Base-by-base conservation (phyloP, 2,329 filamentous ascomycete genomes). In the Cladobotryum mycophilum region DNA sequence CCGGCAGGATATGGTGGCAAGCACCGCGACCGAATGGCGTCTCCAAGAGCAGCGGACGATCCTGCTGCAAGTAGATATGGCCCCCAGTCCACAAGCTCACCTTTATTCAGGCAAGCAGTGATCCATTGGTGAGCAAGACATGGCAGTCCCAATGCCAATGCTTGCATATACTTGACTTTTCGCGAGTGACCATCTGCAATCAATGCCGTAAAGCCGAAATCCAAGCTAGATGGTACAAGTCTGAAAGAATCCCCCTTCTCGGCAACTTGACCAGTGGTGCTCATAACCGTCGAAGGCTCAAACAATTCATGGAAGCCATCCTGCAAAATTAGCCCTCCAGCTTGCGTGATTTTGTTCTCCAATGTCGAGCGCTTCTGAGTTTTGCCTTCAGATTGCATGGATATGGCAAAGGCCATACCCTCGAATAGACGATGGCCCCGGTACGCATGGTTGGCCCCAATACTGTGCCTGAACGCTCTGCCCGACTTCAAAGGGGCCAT, bases 111-210 rank as follows among this genome's bases (percentile, higher is more conserved):
- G 55, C 88, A 96, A 45, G 86, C 79, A 22, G 80, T 76, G 44
- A 95, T 73, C 92, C 93, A 99, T 49, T 85, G 84, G 5, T 83
- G 79, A 5, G 89, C 86, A 2, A 99, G 75, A 61, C 91, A 96
- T 0, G 93, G 93, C 0, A 99, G 70, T 1, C 89, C 89, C 1
- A 99, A 79, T 0, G 93, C 91, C 2, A 99, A 79, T 0, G 93
- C 93, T 69, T 97, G 91, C 76, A 97, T 88, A 66, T 93, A 96
- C 65, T 97, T 99, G 45, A 84, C 81, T 55, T 89, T 90, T 43
- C 92, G 83, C 6, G 88, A 93, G 65, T 96, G 87, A 4, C 82
- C 80, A 61, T 97, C 89, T 0, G 91, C 86, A 53, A 99, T 88
- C 13, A 97, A 72, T 4, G 89, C 91, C 0, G 88, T 83, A 62